A percentile compares a stretch with the other conserved stretches of the same genome.
Evolutionary conservation across 106 monocot genomes (phyloP).

Genomic region (Phalaenopsis equestris): DNA sequence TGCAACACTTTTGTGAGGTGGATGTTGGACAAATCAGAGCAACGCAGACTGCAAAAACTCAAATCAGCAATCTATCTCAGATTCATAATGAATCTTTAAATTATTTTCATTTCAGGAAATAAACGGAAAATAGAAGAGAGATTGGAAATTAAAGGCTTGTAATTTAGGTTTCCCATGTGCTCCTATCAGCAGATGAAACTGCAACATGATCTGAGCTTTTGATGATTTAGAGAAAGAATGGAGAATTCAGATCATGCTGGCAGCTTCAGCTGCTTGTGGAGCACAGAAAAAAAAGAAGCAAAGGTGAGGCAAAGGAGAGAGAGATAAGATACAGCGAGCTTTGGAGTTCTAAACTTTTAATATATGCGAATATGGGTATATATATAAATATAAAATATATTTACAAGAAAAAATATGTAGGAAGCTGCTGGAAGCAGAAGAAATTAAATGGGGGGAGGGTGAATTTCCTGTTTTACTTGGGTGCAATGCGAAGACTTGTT

Average conservation of each 20-base stretch:
- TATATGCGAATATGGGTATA: background rate
- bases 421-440: too few species aligned
- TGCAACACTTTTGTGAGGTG: too few species aligned
- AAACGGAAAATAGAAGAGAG: background rate
- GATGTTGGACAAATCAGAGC: too few species aligned
- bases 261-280: conserved; percentile 88
- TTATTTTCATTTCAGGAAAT: too few species aligned
- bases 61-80: too few species aligned
- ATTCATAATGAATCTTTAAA: too few species aligned
- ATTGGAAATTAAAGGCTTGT: background rate
- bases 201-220: conserved; percentile 47
- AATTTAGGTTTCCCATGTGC: conserved; percentile 22
- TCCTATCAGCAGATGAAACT: conserved; percentile 58
- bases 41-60: too few species aligned
- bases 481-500: background rate
- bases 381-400: background rate
- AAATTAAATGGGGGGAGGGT: too few species aligned
- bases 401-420: too few species aligned
- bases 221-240: background rate
- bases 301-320: background rate
- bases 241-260: conserved; percentile 86
- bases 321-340: too few species aligned
- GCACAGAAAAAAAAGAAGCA: conserved; percentile 25
- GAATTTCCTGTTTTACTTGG: too few species aligned
- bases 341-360: background rate